A percentile compares a stretch with the other conserved stretches of the same genome.
Evolutionary conservation across 352 stramenopile genomes (phyloP).

Genomic region (Phytophthora meadii): DNA sequence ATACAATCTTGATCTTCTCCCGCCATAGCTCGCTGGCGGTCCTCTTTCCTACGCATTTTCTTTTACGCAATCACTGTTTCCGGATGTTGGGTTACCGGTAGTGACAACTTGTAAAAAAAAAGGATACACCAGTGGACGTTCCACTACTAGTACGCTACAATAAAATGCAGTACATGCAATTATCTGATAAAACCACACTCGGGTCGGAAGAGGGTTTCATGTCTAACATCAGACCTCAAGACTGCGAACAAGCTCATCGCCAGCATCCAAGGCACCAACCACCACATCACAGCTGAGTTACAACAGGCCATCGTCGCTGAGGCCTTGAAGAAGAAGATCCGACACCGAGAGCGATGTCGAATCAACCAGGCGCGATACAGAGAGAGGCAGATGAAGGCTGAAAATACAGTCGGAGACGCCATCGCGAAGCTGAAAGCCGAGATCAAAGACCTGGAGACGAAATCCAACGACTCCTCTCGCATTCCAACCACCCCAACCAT

Average conservation of each 20-base stretch:
- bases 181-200: too few relatives aligned
- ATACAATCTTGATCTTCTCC: too few relatives aligned
- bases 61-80: too few relatives aligned
- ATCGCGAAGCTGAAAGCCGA: neutral
- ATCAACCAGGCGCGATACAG: slow-evolving; percentile 14
- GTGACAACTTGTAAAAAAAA: too few relatives aligned
- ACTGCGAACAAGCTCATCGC: neutral
- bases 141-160: too few relatives aligned
- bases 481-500: neutral
- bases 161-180: too few relatives aligned
- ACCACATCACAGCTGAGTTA: slow-evolving; percentile 2
- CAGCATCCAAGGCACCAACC: slow-evolving; percentile 8
- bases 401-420: neutral
- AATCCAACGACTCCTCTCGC: neutral
- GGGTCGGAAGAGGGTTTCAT: neutral
- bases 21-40: too few relatives aligned
- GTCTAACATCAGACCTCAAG: slow-evolving; percentile 11
- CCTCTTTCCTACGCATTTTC: too few relatives aligned
- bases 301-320: slow-evolving; percentile 13
- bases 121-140: too few relatives aligned
- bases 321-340: slow-evolving; percentile 19
- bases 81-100: too few relatives aligned
- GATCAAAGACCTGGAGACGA: slow-evolving; percentile 2
- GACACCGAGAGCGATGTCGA: slow-evolving; percentile 17
- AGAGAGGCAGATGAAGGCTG: slow-evolving; percentile 4